These are phyloP conservation scores for Thymus quinquecostatus DNA, from an alignment of 257 asterid species.

Conservation along the genomic window DNA sequence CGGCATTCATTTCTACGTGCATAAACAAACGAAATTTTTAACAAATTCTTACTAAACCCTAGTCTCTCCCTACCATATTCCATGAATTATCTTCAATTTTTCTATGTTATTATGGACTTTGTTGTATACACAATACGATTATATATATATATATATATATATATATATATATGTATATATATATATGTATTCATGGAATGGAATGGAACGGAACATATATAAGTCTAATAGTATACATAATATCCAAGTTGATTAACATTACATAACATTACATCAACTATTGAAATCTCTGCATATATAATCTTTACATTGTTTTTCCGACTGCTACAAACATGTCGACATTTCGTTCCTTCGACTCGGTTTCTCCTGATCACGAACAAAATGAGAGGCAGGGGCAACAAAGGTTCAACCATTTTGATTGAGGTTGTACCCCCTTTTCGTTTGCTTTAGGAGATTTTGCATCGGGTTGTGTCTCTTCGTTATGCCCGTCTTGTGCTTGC, in stretches of 20 bases:
- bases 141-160: too few species aligned
- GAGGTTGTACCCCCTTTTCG: conserved; percentile 13
- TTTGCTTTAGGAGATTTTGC: conserved; percentile 26
- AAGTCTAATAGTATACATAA: not conserved
- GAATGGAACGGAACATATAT: not conserved
- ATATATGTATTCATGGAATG: not conserved
- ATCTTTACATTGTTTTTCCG: too few species aligned
- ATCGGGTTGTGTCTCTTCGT: conserved; percentile 14
- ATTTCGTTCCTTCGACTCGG: not conserved
- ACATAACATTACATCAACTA: not conserved
- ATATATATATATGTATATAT: too few species aligned
- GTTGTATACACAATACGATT: not conserved
- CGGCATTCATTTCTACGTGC: too few species aligned
- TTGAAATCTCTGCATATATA: not conserved
- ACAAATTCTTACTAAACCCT: not conserved
- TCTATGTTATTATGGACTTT: not conserved
- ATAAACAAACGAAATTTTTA: too few species aligned
- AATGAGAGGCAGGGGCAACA: conserved; percentile 44
- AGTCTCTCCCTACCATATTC: not conserved
- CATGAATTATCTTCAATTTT: not conserved
- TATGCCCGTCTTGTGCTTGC: too few species aligned
- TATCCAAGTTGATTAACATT: not conserved
- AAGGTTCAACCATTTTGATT: conserved; percentile 35
- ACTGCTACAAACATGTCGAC: not conserved
- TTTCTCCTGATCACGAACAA: not conserved